Percentiles rank a stretch among this genome's conserved stretches.
phyloP scores from a whole-genome alignment of 163 green algal species.

The Scenedesmus sp. region DNA sequence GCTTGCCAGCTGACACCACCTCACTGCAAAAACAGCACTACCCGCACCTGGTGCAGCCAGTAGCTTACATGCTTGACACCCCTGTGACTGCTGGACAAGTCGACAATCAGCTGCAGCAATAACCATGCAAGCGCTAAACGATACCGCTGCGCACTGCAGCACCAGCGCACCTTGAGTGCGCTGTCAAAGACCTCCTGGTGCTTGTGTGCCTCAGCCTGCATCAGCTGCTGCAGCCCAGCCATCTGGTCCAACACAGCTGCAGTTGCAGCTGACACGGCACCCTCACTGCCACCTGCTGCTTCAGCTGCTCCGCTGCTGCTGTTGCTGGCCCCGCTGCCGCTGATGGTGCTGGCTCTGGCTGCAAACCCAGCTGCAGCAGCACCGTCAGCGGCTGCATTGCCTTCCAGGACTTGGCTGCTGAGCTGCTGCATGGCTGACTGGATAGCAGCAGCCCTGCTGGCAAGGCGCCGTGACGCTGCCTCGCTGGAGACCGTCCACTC shows the following conservation, averaged over 20 bases:
- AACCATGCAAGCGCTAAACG: too few species aligned
- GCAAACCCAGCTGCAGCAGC: background rate
- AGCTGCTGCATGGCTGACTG: conserved; percentile 29
- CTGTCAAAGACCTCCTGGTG: conserved; percentile 34
- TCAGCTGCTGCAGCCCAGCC: conserved; percentile 50
- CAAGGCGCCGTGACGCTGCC: conserved; percentile 26
- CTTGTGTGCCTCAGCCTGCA: conserved; percentile 44
- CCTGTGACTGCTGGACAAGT: too few species aligned
- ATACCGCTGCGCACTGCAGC: background rate
- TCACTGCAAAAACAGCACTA: background rate
- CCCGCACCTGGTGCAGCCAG: background rate
- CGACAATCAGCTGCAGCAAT: too few species aligned
- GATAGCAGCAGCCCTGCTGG: conserved; percentile 5
- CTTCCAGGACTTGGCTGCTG: conserved; percentile 19
- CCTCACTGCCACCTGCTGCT: background rate
- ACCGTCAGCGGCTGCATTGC: conserved; percentile 1
- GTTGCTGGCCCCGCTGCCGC: background rate
- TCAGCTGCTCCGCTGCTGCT: background rate
- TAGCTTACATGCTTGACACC: background rate
- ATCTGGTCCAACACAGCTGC: conserved; percentile 28
- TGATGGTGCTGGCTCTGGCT: background rate
- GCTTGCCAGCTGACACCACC: background rate
- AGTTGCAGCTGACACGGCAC: conserved; percentile 4
- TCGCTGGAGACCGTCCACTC: conserved; percentile 36
- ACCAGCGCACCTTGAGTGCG: conserved; percentile 30